Evolutionary conservation across 78 protist species (phyloP).

Genomic region (Guillardia theta): DNA sequence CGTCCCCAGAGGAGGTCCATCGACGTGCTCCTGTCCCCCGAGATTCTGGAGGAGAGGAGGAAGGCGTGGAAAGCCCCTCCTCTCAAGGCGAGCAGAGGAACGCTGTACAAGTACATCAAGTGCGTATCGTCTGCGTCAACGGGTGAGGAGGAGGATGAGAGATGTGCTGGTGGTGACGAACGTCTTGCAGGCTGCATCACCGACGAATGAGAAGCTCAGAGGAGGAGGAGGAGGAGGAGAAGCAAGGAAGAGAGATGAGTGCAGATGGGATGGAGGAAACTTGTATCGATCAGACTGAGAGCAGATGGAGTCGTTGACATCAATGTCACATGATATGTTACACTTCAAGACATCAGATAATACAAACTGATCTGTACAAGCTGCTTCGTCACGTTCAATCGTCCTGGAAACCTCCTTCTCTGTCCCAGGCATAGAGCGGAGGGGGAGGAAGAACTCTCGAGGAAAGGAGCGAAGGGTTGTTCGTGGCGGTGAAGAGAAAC

Average conservation of each 20-base stretch:
- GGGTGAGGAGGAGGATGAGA: neutral
- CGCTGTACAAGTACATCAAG: constrained; percentile 18
- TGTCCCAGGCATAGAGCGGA: neutral
- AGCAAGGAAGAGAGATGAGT: neutral
- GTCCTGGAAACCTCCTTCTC: too few relatives aligned
- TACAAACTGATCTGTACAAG: too few relatives aligned
- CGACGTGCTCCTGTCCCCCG: neutral
- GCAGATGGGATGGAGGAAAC: neutral
- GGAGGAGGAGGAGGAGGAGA: neutral
- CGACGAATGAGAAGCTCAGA: too few relatives aligned
- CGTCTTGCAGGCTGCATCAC: too few relatives aligned
- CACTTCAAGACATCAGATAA: too few relatives aligned
- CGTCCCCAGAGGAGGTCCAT: neutral
- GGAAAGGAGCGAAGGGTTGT: neutral
- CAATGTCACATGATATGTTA: neutral
- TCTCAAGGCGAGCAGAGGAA: constrained; percentile 28
- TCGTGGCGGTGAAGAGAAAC: neutral
- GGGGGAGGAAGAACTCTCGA: neutral
- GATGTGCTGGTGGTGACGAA: neutral
- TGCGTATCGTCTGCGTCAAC: neutral
- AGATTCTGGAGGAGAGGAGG: neutral
- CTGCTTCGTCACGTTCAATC: too few relatives aligned
- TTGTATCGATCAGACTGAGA: neutral
- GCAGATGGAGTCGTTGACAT: neutral
- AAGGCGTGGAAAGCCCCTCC: constrained; percentile 23